phyloP scores from a whole-genome alignment of 768 basidiomycete genomes.

The Clathrus columnatus region DNA sequence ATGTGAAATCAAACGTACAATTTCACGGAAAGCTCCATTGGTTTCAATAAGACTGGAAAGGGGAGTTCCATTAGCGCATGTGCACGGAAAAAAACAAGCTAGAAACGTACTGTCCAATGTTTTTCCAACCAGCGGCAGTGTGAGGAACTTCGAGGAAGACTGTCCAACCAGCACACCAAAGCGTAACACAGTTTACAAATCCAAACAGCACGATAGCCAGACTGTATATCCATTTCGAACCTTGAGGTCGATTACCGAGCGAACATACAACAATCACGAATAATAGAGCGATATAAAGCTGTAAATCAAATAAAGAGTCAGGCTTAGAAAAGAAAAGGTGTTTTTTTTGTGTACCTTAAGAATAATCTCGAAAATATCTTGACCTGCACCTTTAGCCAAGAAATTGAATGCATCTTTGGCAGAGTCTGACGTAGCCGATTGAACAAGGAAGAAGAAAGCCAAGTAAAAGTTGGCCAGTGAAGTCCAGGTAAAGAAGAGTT shows the following conservation, averaged over 20 bases:
- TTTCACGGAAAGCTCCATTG: slow-evolving; percentile 71
- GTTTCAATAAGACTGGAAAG: slow-evolving; percentile 46
- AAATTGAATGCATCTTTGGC: slow-evolving; percentile 72
- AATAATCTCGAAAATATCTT: slow-evolving; percentile 70
- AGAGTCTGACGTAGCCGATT: slow-evolving; percentile 57
- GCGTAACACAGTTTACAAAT: slow-evolving; percentile 64
- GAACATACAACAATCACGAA: slow-evolving; percentile 81
- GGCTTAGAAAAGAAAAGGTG: background rate
- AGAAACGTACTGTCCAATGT: slow-evolving; percentile 53
- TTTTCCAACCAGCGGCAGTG: slow-evolving; percentile 62
- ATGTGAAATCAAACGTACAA: slow-evolving; percentile 26
- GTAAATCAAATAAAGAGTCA: slow-evolving; percentile 16
- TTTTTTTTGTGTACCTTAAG: slow-evolving; percentile 32
- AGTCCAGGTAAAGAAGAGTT: slow-evolving; percentile 92
- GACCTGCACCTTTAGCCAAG: slow-evolving; percentile 61
- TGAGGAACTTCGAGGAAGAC: slow-evolving; percentile 81
- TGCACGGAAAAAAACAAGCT: background rate
- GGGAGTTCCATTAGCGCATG: background rate
- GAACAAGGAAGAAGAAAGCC: slow-evolving; percentile 87
- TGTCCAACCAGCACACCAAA: slow-evolving; percentile 88
- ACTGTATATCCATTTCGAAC: slow-evolving; percentile 80
- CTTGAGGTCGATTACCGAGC: slow-evolving; percentile 87
- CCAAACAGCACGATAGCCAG: slow-evolving; percentile 72
- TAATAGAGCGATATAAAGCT: slow-evolving; percentile 78
- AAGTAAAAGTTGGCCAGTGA: slow-evolving; percentile 89